Base-by-base conservation (phyloP, 768 basidiomycete genomes). In the Podaxis mareebaensis region DNA sequence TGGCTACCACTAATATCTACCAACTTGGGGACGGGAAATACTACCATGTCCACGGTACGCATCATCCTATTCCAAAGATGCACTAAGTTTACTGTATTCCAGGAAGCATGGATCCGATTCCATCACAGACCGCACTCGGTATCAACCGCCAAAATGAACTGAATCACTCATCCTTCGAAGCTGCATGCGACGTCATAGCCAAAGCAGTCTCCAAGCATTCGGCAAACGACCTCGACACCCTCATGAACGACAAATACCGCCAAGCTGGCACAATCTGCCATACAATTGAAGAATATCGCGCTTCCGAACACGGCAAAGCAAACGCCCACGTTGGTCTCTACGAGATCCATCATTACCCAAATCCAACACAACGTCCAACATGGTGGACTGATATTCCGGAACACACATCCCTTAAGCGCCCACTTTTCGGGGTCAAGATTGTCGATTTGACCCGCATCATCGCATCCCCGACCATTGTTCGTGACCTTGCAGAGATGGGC, bases 361-460 rank as follows among this genome's bases (percentile, higher is more conserved):
- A 63, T 44, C 36, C 60, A 1, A 66, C 51, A 11, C 70, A 72
- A 54, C 28, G 28, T 28, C 62, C 68, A 1, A 24, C 26, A 0
- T 72, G 71, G 72, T 71, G 71, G 70, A 46, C 48, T 13, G 59
- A 60, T 7, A 51, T 66, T 2, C 66, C 66, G 28, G 62, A 60
- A 53, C 44, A 62, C 22, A 65, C 66, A 1, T 42, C 52, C 11
- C 58, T 65, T 8, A 20, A 59, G 1, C 59, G 70, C 26, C 73
- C 73, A 8, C 64, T 73, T 0, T 67, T 67, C 28, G 73, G 71
- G 3, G 54, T 74, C 39, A 71, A 73, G 44, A 65, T 73, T 20
- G 55, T 74, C 30, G 72, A 75, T 48, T 48, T 75, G 24, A 75
- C 70, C 4, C 69, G 73, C n/a, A 66, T 73, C 26, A 71, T 75